Percentiles rank a stretch among this genome's conserved stretches.
These are phyloP conservation scores for Acorus calamus DNA, from an alignment of 106 monocot genomes.

Conservation along the genomic window DNA sequence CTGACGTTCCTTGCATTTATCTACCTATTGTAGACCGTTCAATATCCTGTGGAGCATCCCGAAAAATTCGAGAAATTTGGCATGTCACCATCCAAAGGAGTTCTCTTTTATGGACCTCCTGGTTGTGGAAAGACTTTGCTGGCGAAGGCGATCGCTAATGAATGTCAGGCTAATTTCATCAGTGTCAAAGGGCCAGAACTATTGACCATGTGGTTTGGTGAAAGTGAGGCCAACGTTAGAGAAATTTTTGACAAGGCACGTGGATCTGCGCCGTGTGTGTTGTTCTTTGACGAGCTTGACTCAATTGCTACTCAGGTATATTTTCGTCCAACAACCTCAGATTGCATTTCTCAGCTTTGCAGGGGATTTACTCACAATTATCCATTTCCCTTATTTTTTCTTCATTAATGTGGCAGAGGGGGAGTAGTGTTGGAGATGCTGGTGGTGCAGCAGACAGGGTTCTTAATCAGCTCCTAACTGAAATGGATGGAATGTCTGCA, in stretches of 20 bases:
- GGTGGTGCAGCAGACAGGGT: conserved; percentile 91
- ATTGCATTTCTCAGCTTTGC: neutral
- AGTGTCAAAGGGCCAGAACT: conserved; percentile 90
- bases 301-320: conserved; percentile 91
- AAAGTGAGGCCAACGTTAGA: conserved; percentile 88
- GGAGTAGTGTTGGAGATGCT: conserved; percentile 81
- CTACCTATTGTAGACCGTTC: conserved; percentile 58
- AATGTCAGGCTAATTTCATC: conserved; percentile 94
- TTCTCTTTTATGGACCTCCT: conserved; percentile 89
- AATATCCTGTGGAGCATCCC: conserved; percentile 93
- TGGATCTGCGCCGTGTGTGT: conserved; percentile 73
- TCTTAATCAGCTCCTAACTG: conserved; percentile 75
- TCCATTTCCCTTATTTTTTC: neutral
- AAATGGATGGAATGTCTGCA: conserved; percentile 92
- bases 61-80: conserved; percentile 98
- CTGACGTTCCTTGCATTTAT: neutral
- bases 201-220: conserved; percentile 95
- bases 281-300: conserved; percentile 90
- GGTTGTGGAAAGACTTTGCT: conserved; percentile 86
- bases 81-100: conserved; percentile 91
- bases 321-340: neutral
- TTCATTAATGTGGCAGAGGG: conserved; percentile 39
- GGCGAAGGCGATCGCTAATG: conserved; percentile 93
- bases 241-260: conserved; percentile 95
- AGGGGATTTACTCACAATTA: neutral